These are phyloP conservation scores for Euphorbia pulcherrima DNA, from an alignment of 345 rosid species.

Conservation along the genomic window DNA sequence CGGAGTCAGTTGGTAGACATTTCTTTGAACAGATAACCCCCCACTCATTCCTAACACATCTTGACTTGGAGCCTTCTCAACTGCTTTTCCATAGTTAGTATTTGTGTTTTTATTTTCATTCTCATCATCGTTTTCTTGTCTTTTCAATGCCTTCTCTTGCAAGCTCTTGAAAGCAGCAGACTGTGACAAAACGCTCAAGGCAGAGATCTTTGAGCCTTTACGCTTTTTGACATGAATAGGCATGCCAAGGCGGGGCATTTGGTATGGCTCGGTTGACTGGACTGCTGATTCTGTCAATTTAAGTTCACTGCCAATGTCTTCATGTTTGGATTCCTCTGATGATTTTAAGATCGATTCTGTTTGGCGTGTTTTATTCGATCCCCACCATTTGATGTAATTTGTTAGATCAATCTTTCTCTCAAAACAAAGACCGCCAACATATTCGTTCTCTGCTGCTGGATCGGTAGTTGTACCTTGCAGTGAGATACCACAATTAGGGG, in stretches of 20 bases:
- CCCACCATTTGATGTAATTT: constrained; percentile 91
- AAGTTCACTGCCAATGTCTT: constrained; percentile 72
- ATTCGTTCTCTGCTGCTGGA: constrained; percentile 65
- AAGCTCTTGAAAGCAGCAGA: constrained; percentile 80
- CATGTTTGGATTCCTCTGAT: constrained; percentile 55
- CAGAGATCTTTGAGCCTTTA: constrained; percentile 52
- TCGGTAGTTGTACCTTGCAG: constrained; percentile 63
- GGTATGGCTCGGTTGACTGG: constrained; percentile 74
- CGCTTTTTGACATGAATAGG: constrained; percentile 42
- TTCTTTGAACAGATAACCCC: constrained; percentile 72
- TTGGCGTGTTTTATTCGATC: constrained; percentile 63
- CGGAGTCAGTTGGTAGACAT: constrained; percentile 66
- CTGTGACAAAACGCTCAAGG: constrained; percentile 70
- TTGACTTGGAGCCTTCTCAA: constrained; percentile 57
- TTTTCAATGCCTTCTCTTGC: constrained; percentile 72
- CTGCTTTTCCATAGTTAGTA: constrained; percentile 66
- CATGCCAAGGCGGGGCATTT: constrained; percentile 73
- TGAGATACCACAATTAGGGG: constrained; percentile 16
- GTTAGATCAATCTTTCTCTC: constrained; percentile 89
- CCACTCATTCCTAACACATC: constrained; percentile 58
- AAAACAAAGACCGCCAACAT: constrained; percentile 59
- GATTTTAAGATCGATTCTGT: constrained; percentile 57
- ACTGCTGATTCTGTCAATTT: constrained; percentile 63
- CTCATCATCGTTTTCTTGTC: constrained; percentile 60
- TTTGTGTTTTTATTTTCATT: constrained; percentile 71